phyloP scores from a whole-genome alignment of 352 stramenopile species.

The Globisporangium cylindrosporum region DNA sequence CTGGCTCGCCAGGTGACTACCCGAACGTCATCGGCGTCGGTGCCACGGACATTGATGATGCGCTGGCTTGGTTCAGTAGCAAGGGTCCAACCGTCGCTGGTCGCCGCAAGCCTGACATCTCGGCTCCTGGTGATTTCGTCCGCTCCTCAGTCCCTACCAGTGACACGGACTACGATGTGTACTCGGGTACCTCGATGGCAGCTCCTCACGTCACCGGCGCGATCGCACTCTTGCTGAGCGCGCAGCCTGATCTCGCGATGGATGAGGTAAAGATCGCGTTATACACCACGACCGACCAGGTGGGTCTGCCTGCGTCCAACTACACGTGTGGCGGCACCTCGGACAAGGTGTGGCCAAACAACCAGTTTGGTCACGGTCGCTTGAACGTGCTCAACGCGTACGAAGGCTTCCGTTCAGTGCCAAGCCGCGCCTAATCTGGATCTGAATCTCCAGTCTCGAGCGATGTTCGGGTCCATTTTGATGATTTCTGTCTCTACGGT shows the following conservation, averaged over 20 bases:
- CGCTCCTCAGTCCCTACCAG: constrained; percentile 5
- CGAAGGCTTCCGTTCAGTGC: constrained; percentile 8
- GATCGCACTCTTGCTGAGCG: constrained; percentile 26
- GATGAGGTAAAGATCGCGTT: constrained; percentile 18
- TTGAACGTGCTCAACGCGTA: constrained; percentile 28
- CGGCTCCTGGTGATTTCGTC: constrained; percentile 23
- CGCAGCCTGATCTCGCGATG: constrained; percentile 20
- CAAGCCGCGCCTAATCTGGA: constrained; percentile 1
- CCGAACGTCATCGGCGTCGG: constrained; percentile 27
- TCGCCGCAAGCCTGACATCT: constrained; percentile 27
- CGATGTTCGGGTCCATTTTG: not conserved
- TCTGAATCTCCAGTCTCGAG: not conserved
- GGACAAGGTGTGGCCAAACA: constrained; percentile 38
- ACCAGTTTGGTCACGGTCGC: constrained; percentile 37
- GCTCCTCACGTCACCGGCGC: constrained; percentile 28
- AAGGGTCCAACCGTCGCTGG: constrained; percentile 16
- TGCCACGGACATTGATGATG: constrained; percentile 18
- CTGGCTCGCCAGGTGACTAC: constrained; percentile 25
- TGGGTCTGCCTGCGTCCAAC: constrained; percentile 4
- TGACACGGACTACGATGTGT: constrained; percentile 2
- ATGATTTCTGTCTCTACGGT: not conserved
- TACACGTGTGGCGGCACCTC: constrained; percentile 25
- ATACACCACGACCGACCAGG: constrained; percentile 13
- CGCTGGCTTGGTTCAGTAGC: constrained; percentile 18
- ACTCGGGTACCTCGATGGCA: constrained; percentile 20